Evolutionary conservation across 2,329 filamentous ascomycete genomes (phyloP), one percentile per base, ranked within the genome.

Genomic region (Aspergillus texensis): DNA sequence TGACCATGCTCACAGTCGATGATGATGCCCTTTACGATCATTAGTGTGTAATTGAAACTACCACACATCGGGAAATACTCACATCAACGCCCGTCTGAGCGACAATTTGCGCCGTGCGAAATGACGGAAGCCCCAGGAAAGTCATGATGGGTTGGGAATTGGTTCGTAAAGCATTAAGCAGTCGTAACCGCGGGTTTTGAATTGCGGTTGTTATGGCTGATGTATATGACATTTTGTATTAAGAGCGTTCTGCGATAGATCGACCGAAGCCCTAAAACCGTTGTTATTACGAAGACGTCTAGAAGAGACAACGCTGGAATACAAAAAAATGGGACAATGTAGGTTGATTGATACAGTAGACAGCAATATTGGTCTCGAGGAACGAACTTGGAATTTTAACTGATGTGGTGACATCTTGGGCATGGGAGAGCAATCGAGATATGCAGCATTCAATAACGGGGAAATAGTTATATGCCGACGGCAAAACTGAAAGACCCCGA

Each of bases 1-100:
- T 73, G 68, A 8, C 71, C 71, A 41, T 73, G 70, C 28, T 73
- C 71, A 32, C 67, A 70, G 52, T 72, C 70, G 28, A 72, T 68
- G 5, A 70, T 69, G 1, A 70, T 65, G 1, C 67, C 67, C 67
- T 66, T 53, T 32, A 24, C 5, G 2, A 26, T 57, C 2, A 61
- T 58, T 30, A 52, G 54, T 2, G 3, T 8, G 16, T 19, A 43
- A 26, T 11, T 11, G 6, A 14, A 48, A 19, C 21, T 24, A 32
- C 8, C 1, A 1, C 30, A 21, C 21, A 43, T 4, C 4, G 41
- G 19, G 8, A 14, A 54, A 41, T 24, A 16, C 63, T 58, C 1
- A 70, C 68, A 58, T 70, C 68, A 16, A 70, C 36, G 6, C 68
- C 68, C 5, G 66, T 70, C 58, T 65, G 62, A 11, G 68, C 65